A percentile compares a stretch with the other conserved stretches of the same genome.
Evolutionary conservation across 768 basidiomycete genomes (phyloP).

Genomic region (Hysterangium stoloniferum): DNA sequence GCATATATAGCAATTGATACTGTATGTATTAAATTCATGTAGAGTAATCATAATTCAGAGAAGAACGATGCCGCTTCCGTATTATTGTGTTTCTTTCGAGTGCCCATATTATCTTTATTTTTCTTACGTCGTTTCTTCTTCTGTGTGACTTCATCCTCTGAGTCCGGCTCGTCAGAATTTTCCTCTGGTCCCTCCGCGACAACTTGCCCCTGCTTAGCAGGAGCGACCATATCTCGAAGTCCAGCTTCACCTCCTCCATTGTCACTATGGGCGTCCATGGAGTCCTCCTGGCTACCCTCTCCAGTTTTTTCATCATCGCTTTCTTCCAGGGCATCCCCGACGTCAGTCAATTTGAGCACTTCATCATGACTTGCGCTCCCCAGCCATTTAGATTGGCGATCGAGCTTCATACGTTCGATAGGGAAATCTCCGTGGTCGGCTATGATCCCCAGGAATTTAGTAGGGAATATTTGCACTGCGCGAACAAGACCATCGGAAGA

Average conservation of each 20-base stretch:
- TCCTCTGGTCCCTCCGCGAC: background rate
- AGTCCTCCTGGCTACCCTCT: slow-evolving; percentile 29
- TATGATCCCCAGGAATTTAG: slow-evolving; percentile 82
- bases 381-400: slow-evolving; percentile 70
- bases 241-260: slow-evolving; percentile 22
- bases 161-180: slow-evolving; percentile 5
- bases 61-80: slow-evolving; percentile 4
- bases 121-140: slow-evolving; percentile 9
- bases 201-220: background rate
- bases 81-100: background rate
- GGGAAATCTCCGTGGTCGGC: slow-evolving; percentile 91
- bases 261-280: slow-evolving; percentile 23
- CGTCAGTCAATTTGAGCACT: slow-evolving; percentile 72
- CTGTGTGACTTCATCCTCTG: background rate
- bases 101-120: background rate
- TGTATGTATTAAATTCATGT: background rate
- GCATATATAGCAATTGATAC: background rate
- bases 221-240: background rate
- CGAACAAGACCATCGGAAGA: slow-evolving; percentile 89
- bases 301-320: slow-evolving; percentile 32
- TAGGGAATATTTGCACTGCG: slow-evolving; percentile 81
- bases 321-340: slow-evolving; percentile 66
- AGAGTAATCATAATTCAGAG: background rate
- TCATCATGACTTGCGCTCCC: slow-evolving; percentile 92
- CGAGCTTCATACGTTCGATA: slow-evolving; percentile 76